These are phyloP conservation scores for Neurospora sp. DNA, from an alignment of 2,329 filamentous ascomycete species.

Conservation along the genomic window DNA sequence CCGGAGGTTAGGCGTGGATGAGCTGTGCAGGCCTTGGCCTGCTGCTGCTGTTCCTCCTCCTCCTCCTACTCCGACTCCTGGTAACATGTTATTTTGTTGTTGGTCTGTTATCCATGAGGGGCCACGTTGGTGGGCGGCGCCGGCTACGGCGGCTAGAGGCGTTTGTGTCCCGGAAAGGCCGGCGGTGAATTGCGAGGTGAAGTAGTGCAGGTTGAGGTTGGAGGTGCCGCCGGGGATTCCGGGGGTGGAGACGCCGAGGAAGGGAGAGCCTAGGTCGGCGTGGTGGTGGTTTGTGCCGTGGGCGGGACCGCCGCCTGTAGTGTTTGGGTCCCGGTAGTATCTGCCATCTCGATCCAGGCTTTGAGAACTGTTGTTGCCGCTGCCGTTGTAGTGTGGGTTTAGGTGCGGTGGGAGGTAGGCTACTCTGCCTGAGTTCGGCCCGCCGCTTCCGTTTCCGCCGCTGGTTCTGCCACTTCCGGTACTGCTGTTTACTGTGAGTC, in stretches of 20 bases:
- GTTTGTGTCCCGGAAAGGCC: slow-evolving; percentile 68
- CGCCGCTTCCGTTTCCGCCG: not conserved
- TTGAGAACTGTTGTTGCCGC: not conserved
- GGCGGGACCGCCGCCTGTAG: slow-evolving; percentile 21
- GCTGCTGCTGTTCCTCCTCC: not conserved
- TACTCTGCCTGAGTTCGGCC: slow-evolving; percentile 2
- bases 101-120: slow-evolving; percentile 32
- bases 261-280: slow-evolving; percentile 43
- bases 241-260: slow-evolving; percentile 49
- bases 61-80: not conserved
- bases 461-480: not conserved
- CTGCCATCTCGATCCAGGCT: slow-evolving; percentile 20
- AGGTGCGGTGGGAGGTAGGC: slow-evolving; percentile 28
- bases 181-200: slow-evolving; percentile 64
- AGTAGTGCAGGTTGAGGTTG: slow-evolving; percentile 73
- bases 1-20: slow-evolving; percentile 15
- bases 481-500: not conserved
- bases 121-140: slow-evolving; percentile 48
- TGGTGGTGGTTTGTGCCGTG: slow-evolving; percentile 11
- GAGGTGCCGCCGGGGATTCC: slow-evolving; percentile 62
- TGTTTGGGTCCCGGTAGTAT: slow-evolving; percentile 7
- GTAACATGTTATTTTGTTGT: not conserved
- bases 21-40: slow-evolving; percentile 8
- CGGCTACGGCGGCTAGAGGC: slow-evolving; percentile 68
- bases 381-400: slow-evolving; percentile 10